Evolutionary conservation across 1,284 basidiomycete genomes (phyloP), one percentile per base, ranked within the genome.

Genomic region (Tremellales sp.): DNA sequence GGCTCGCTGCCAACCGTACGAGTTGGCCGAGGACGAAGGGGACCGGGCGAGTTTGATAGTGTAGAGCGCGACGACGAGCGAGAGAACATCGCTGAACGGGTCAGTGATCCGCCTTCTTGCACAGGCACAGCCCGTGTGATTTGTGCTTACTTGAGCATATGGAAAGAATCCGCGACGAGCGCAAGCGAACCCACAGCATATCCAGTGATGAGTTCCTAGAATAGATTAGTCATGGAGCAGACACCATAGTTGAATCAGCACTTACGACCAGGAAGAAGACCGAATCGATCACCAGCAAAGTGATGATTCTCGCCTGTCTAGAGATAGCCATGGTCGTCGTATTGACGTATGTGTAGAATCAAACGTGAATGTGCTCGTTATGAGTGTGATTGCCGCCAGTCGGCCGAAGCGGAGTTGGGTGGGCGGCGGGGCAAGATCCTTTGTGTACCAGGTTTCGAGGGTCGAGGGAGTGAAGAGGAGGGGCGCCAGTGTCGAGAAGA

Each of bases 81-180:
- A 96, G 81, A 96, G 84, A 56, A 98, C 89, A 80, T 93, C 89
- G 75, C 89, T 93, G 70, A 51, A 52, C 49, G 48, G 49, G 52
- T 48, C 48, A 53, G 66, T 52, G 21, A 29, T 19, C 1, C 5
- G n/a, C n/a, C n/a, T n/a, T n/a, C n/a, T n/a, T n/a, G n/a, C n/a
- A n/a, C n/a, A n/a, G n/a, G n/a, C n/a, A 8, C 29, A 31, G 29
- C 15, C 29, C 10, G 29, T 31, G 29, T 31, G 10, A 31, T 31
- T 17, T 12, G 40, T 5, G 72, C 81, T 54, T 60, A 93, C 89
- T 91, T 92, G 75, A 93, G 84, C 93, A 97, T 97, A 77, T 98
- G 94, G 76, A 98, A 97, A 57, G 86, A 89, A 76, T 97, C 94
- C 19, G 96, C 94, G 31, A 98, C 85, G 50, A 98, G 84, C 3